A percentile compares a stretch with the other conserved stretches of the same genome.
Evolutionary conservation across 2,329 filamentous ascomycete genomes (phyloP).

Genomic region (Colletotrichum noveboracense): DNA sequence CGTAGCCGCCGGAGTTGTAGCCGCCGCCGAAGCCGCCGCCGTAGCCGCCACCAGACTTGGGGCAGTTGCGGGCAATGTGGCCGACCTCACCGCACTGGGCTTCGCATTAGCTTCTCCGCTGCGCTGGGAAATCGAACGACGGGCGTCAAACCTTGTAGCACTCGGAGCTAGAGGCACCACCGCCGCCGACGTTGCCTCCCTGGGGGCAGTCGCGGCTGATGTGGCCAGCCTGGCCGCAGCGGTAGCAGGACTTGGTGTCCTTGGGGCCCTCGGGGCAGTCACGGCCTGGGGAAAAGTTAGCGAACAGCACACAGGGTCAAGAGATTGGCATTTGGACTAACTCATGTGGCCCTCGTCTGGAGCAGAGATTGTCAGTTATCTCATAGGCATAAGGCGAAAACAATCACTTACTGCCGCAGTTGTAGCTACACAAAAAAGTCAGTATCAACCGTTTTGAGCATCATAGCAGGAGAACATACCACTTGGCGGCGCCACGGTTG

Average conservation of each 20-base stretch:
- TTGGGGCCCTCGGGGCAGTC: conserved; percentile 91
- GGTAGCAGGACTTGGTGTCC: conserved; percentile 81
- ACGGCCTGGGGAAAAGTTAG: conserved; percentile 62
- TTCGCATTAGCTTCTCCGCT: conserved; percentile 3
- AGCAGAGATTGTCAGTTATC: conserved; percentile 26
- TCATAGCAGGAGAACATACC: conserved; percentile 56
- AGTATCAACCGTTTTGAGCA: conserved; percentile 17
- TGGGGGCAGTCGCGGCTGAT: conserved; percentile 82
- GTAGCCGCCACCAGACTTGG: conserved; percentile 60
- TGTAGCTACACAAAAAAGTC: conserved; percentile 65
- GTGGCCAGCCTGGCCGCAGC: conserved; percentile 84
- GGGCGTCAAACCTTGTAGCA: conserved; percentile 78
- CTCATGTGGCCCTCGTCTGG: conserved; percentile 76
- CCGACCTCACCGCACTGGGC: conserved; percentile 86
- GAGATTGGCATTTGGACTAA: conserved; percentile 48
- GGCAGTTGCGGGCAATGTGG: conserved; percentile 93
- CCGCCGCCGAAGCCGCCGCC: conserved; percentile 55
- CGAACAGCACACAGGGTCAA: conserved; percentile 9
- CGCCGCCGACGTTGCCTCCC: conserved; percentile 51
- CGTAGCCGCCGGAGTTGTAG: conserved; percentile 50
- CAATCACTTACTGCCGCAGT: conserved; percentile 72
- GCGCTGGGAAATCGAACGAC: not conserved
- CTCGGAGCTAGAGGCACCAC: conserved; percentile 61
- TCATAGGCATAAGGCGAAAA: conserved; percentile 23
- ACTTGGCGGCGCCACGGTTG: conserved; percentile 82